Evolutionary conservation across 768 basidiomycete species (phyloP).

Genomic region (Glaciozyma martinii): DNA sequence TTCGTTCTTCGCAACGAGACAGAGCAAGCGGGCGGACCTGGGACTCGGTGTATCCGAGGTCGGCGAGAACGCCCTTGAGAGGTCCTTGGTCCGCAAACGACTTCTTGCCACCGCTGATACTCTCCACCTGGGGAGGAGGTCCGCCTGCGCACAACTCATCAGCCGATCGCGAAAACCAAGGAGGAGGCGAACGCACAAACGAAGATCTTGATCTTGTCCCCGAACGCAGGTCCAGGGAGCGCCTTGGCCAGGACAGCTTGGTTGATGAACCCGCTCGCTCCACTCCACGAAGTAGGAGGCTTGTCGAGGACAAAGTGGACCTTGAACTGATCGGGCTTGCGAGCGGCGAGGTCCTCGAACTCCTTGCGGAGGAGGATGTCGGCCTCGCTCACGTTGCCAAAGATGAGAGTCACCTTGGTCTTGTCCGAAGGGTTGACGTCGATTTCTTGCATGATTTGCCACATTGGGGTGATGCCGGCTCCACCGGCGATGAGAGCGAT

Average conservation of each 20-base stretch:
- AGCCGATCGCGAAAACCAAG: background rate
- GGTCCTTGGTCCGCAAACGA: constrained; percentile 32
- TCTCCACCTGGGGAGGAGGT: constrained; percentile 79
- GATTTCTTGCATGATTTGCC: constrained; percentile 33
- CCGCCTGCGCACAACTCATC: constrained; percentile 40
- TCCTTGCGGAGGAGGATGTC: constrained; percentile 83
- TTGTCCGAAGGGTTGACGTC: constrained; percentile 59
- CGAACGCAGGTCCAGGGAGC: constrained; percentile 48
- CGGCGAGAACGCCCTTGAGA: constrained; percentile 50
- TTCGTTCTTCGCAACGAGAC: background rate
- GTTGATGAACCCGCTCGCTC: constrained; percentile 63
- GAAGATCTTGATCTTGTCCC: constrained; percentile 77
- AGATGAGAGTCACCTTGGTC: constrained; percentile 89
- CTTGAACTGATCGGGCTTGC: constrained; percentile 51
- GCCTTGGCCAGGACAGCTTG: constrained; percentile 46
- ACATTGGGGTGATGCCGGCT: constrained; percentile 61
- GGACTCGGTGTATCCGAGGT: constrained; percentile 71
- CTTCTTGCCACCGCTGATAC: constrained; percentile 79
- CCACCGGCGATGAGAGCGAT: constrained; percentile 89
- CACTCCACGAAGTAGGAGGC: constrained; percentile 57
- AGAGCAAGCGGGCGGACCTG: constrained; percentile 50
- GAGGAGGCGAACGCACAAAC: constrained; percentile 52
- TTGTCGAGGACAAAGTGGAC: constrained; percentile 83
- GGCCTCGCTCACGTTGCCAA: constrained; percentile 76
- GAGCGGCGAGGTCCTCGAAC: constrained; percentile 50